Conservation (phyloP, 2,329 filamentous ascomycete genomes). For the Basipetospora chlamydospora region DNA sequence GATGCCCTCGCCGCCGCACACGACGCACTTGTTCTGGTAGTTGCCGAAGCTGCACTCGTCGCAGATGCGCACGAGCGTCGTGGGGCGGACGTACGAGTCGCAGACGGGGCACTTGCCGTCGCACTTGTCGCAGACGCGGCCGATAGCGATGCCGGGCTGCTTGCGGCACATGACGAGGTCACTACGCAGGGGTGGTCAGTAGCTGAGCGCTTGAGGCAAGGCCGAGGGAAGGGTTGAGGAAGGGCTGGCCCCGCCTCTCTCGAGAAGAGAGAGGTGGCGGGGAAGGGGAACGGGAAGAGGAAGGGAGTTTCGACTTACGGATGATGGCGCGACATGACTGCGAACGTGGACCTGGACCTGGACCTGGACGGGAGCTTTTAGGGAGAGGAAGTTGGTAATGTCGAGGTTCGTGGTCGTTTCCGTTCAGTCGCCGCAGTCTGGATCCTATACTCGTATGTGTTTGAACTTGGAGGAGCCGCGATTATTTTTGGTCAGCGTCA, state of each 20-base stretch:
- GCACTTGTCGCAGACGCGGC: slow-evolving; percentile 98
- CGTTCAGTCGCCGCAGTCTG: no score
- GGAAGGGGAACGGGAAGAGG: not conserved
- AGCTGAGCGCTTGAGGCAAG: no score
- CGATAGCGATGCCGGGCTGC: slow-evolving; percentile 92
- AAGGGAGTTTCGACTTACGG: slow-evolving; percentile 42
- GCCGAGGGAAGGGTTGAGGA: no score
- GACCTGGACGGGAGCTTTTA: no score
- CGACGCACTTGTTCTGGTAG: slow-evolving; percentile 99
- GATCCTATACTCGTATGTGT: no score
- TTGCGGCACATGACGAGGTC: slow-evolving; percentile 99
- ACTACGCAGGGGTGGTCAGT: slow-evolving; percentile 27
- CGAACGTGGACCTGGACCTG: no score
- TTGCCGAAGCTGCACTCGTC: slow-evolving; percentile 99
- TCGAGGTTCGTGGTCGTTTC: not conserved
- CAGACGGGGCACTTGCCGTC: slow-evolving; percentile 99
- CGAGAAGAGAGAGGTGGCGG: slow-evolving; percentile 2
- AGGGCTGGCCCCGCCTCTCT: no score
- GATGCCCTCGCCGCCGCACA: slow-evolving; percentile 96
- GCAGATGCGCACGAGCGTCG: slow-evolving; percentile 93
- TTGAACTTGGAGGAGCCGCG: no score
- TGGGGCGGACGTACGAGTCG: slow-evolving; percentile 96
- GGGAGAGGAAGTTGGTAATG: not conserved
- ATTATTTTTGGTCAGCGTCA: no score
- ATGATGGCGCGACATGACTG: slow-evolving; percentile 79